These are phyloP conservation scores for Casuarina equisetifolia DNA, from an alignment of 306 rosid genomes.

Conservation along the genomic window DNA sequence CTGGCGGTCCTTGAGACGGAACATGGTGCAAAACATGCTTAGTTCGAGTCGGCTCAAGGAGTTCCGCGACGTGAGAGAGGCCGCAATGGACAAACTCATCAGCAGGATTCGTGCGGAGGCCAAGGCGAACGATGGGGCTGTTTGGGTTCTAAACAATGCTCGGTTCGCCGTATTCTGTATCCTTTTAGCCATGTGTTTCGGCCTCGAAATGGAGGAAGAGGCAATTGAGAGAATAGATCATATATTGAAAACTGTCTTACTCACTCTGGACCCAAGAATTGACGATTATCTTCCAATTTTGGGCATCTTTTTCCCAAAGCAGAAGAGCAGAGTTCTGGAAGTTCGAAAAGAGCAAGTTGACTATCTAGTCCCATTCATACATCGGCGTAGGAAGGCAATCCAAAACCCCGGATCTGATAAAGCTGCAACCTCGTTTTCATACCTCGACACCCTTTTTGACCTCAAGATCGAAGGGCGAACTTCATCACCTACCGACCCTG, in stretches of 20 bases:
- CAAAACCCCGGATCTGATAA: conserved; percentile 68
- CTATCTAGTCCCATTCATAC: conserved; percentile 54
- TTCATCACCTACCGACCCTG: conserved; percentile 52
- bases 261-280: conserved; percentile 70
- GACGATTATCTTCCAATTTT: conserved; percentile 84
- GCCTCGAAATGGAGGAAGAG: conserved; percentile 81
- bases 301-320: conserved; percentile 76
- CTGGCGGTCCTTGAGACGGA: conserved; percentile 77
- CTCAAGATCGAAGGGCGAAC: conserved; percentile 55
- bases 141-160: conserved; percentile 67
- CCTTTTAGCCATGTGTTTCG: conserved; percentile 84
- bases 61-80: conserved; percentile 56
- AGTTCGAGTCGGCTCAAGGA: conserved; percentile 65
- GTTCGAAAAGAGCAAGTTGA: conserved; percentile 70
- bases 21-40: conserved; percentile 99
- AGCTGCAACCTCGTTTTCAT: conserved; percentile 75
- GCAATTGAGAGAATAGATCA: conserved; percentile 65
- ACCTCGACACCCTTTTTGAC: conserved; percentile 84
- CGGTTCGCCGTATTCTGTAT: conserved; percentile 79
- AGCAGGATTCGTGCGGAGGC: conserved; percentile 59
- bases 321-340: conserved; percentile 59
- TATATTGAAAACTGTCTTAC: conserved; percentile 61
- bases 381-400: conserved; percentile 58
- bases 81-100: conserved; percentile 71
- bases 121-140: conserved; percentile 50